Evolutionary conservation across 1,139 yeast genomes (phyloP).

Genomic region (Suhomyces atakaporum): DNA sequence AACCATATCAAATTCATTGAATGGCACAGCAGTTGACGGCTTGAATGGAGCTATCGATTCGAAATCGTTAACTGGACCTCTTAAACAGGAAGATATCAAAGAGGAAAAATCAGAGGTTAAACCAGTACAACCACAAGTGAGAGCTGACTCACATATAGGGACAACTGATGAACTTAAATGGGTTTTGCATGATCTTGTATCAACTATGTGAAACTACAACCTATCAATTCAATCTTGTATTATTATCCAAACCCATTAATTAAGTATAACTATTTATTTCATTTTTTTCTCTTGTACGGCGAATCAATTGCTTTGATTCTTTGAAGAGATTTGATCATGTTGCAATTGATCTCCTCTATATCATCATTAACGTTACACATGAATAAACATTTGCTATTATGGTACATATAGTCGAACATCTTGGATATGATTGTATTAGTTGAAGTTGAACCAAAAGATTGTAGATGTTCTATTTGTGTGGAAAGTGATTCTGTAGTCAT

Average conservation of each 20-base stretch:
- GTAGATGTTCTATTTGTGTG: constrained; percentile 5
- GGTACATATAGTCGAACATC: constrained; percentile 21
- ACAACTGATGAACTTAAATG: constrained; percentile 69
- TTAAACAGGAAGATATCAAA: constrained; percentile 14
- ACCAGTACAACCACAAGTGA: constrained; percentile 14
- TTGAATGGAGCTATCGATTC: constrained; percentile 12
- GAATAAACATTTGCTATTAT: constrained; percentile 28
- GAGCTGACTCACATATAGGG: constrained; percentile 49
- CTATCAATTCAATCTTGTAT: constrained; percentile 7
- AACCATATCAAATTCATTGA: not conserved
- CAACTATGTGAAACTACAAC: constrained; percentile 31
- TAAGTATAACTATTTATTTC: constrained; percentile 8
- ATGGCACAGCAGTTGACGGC: constrained; percentile 11
- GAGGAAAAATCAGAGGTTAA: constrained; percentile 14
- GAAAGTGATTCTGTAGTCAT: constrained; percentile 10
- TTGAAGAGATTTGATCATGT: constrained; percentile 14
- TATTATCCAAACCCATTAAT: constrained; percentile 5
- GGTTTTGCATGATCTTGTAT: constrained; percentile 61
- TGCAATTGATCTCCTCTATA: constrained; percentile 12
- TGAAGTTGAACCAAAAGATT: constrained; percentile 1
- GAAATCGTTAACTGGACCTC: constrained; percentile 5
- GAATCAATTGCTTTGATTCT: constrained; percentile 19
- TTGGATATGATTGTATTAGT: constrained; percentile 15
- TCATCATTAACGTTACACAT: constrained; percentile 16
- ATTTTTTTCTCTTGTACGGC: constrained; percentile 21